phyloP scores from a whole-genome alignment of 208 protist species.

The Entamoeba nuttalli region DNA sequence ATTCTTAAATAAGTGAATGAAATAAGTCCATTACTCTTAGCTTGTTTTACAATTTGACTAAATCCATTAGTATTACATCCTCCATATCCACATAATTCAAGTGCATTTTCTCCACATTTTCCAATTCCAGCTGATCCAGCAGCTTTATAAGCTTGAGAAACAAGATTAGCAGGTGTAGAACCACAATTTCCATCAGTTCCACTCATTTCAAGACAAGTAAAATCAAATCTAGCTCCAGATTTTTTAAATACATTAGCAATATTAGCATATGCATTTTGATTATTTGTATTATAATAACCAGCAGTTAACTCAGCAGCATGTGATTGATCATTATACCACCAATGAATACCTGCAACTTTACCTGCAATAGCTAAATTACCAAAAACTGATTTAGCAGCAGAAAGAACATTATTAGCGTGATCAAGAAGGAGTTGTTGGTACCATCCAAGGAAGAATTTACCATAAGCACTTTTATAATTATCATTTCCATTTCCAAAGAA shows the following conservation, averaged over 20 bases:
- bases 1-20: not conserved
- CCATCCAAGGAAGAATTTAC: conserved; percentile 46
- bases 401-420: conserved; percentile 33
- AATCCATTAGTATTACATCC: not conserved
- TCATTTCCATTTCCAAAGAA: not conserved
- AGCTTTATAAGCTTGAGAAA: not conserved
- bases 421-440: conserved; percentile 33
- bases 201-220: conserved; percentile 42
- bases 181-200: conserved; percentile 1
- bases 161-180: not conserved
- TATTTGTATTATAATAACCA: conserved; percentile 48
- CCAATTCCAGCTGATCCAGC: not conserved
- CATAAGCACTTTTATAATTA: conserved; percentile 22
- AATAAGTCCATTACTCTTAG: not conserved
- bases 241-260: conserved; percentile 22
- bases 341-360: conserved; percentile 55
- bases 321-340: conserved; percentile 35
- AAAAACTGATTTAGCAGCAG: conserved; percentile 3
- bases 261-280: conserved; percentile 15
- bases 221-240: conserved; percentile 22
- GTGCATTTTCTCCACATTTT: not conserved
- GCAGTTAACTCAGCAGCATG: conserved; percentile 51
- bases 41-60: not conserved
- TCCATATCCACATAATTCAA: not conserved
- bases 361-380: conserved; percentile 14